Evolutionary conservation across 129 eudicot genomes (phyloP).

Genomic region (Saussurea involucrata): DNA sequence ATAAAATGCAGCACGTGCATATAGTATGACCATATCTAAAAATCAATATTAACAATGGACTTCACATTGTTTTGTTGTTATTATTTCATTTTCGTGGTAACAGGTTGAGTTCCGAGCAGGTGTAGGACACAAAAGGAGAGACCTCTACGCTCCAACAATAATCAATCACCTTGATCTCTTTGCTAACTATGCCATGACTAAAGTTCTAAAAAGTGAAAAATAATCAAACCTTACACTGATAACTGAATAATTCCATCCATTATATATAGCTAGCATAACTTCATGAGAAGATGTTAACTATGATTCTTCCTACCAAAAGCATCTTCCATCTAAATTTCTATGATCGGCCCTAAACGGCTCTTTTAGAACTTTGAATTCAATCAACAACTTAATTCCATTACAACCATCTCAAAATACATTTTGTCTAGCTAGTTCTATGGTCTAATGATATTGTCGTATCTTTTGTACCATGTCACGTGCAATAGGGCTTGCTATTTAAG

Average conservation of each 20-base stretch:
- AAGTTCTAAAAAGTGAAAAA: background rate
- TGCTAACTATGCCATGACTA: background rate
- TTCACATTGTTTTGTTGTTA: background rate
- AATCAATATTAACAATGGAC: background rate
- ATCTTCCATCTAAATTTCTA: background rate
- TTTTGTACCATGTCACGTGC: too few relatives aligned
- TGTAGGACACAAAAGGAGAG: background rate
- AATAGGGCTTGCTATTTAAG: too few relatives aligned
- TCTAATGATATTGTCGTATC: too few relatives aligned
- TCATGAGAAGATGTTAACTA: background rate
- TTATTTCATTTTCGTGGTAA: background rate
- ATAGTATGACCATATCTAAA: background rate
- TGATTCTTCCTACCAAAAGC: background rate
- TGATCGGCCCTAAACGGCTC: background rate
- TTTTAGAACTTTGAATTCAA: background rate
- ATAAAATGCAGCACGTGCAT: slow-evolving; percentile 3
- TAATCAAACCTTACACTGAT: background rate
- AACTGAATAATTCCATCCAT: background rate
- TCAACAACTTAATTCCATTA: too few relatives aligned
- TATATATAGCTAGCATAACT: background rate
- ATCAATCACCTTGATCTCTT: background rate
- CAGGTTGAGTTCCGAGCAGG: background rate
- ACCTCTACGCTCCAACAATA: background rate
- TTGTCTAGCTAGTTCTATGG: background rate
- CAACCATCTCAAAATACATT: background rate